A percentile compares a stretch with the other conserved stretches of the same genome.
phyloP scores from a whole-genome alignment of 2,329 filamentous ascomycete genomes.

The Pseudogymnoascus sp. region DNA sequence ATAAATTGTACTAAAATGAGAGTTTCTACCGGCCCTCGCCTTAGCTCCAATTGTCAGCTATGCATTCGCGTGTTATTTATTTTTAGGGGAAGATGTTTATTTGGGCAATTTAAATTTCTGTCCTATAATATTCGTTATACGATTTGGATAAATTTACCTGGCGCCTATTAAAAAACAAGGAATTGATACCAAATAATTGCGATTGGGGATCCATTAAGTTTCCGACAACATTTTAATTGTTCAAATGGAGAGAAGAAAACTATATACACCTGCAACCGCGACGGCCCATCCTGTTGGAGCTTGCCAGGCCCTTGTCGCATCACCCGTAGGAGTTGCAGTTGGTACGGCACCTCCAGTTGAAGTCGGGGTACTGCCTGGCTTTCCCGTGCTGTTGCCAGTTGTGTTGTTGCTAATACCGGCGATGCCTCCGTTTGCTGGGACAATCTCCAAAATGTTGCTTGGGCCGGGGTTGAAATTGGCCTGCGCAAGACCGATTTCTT shows the following conservation, averaged over 20 bases:
- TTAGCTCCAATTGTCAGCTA: no score
- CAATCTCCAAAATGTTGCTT: not conserved
- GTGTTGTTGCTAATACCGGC: not conserved
- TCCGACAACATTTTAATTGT: not conserved
- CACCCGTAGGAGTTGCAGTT: not conserved
- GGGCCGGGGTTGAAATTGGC: slow-evolving; percentile 37
- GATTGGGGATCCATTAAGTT: not conserved
- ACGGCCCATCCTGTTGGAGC: slow-evolving; percentile 14
- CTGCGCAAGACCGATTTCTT: slow-evolving; percentile 43
- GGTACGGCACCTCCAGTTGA: slow-evolving; percentile 1
- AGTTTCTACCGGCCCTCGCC: no score
- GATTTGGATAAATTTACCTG: not conserved
- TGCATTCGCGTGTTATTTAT: no score
- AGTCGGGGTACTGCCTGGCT: not conserved
- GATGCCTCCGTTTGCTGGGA: not conserved
- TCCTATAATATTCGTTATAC: no score
- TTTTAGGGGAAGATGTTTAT: no score
- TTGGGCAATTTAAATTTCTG: no score
- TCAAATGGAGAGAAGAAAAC: not conserved
- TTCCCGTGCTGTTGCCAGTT: not conserved
- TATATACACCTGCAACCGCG: not conserved
- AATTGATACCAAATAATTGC: not conserved
- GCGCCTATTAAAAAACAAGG: not conserved
- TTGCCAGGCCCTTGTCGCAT: not conserved
- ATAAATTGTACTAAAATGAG: no score